Evolutionary conservation across 2,329 filamentous ascomycete genomes (phyloP).

Genomic region (Thermoascus crustaceus): DNA sequence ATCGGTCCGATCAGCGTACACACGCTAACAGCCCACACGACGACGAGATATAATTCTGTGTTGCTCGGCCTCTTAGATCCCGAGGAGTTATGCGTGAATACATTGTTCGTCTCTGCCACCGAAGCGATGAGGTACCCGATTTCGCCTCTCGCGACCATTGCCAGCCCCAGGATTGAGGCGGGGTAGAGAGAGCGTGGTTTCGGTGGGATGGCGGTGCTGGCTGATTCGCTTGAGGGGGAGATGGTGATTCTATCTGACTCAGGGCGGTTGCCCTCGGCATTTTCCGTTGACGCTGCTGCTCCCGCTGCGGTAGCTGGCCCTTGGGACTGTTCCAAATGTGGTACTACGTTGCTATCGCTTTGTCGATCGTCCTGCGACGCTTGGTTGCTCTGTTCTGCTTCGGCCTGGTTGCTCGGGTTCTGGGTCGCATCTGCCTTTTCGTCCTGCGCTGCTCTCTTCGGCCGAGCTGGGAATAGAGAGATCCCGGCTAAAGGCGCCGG

Average conservation of each 20-base stretch:
- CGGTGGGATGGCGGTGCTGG: constrained; percentile 15
- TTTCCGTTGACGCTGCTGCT: too few relatives aligned
- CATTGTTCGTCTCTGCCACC: constrained; percentile 50
- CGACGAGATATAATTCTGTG: constrained; percentile 43
- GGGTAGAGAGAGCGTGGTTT: constrained; percentile 60
- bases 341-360: too few relatives aligned
- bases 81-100: constrained; percentile 33
- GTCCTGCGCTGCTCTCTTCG: too few relatives aligned
- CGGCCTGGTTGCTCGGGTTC: too few relatives aligned
- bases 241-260: too few relatives aligned
- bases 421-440: too few relatives aligned
- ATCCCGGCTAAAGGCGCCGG: too few relatives aligned
- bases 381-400: too few relatives aligned
- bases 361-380: too few relatives aligned
- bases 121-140: constrained; percentile 70
- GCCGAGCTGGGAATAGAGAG: too few relatives aligned
- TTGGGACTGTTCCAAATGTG: background rate
- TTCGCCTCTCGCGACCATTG: constrained; percentile 72
- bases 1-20: constrained; percentile 48
- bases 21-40: constrained; percentile 48
- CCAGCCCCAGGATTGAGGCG: constrained; percentile 55
- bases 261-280: too few relatives aligned
- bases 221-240: too few relatives aligned
- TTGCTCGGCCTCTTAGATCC: constrained; percentile 9
- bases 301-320: background rate